Evolutionary conservation across 2,329 filamentous ascomycete genomes (phyloP), one percentile per base, ranked within the genome.

Genomic region (Mycosphaerella arachidis): DNA sequence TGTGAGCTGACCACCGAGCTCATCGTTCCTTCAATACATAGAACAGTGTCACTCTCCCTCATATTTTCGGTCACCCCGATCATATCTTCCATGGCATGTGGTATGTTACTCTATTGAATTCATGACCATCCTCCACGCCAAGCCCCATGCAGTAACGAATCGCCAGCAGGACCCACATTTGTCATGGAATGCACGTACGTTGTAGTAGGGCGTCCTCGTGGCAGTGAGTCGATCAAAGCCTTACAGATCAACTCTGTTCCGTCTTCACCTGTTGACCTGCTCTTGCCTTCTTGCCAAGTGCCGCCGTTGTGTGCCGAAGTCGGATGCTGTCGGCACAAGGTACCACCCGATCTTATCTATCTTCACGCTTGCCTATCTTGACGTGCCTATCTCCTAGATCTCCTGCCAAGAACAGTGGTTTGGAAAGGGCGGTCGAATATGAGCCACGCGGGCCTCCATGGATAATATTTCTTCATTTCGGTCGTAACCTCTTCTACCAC

Each of bases 401-500:
- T 18, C n/a, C 40, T n/a, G 40, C 40, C n/a, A 43, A n/a, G n/a
- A 3, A 16, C 16, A 7, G 18, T 43, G 7, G 8, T 43, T n/a
- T 54, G 24, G 59, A 52, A 33, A 13, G 37, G 18, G 40, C 40
- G 40, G 4, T 18, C 40, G 40, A n/a, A 43, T 18, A 8, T n/a
- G 5, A 43, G 40, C 13, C n/a, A 8, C n/a, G 8, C 3, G 16
- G 7, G 16, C 16, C 40, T 18, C 18, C 40, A 7, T 4, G 40
- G 8, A 43, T 43, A 18, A n/a, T n/a, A 4, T 35, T 24, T 24
- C 18, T 27, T 56, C 53, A 24, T 56, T 35, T 33, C 53, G 40
- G n/a, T 56, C 53, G 53, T 56, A 56, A 35, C 29, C 43, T 56
- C 53, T 48, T 56, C 29, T 8, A 46, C 30, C 2, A n/a, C 40